Evolutionary conservation across 129 eudicot genomes (phyloP), one percentile per base, ranked within the genome.

Genomic region (Saussurea involucrata): DNA sequence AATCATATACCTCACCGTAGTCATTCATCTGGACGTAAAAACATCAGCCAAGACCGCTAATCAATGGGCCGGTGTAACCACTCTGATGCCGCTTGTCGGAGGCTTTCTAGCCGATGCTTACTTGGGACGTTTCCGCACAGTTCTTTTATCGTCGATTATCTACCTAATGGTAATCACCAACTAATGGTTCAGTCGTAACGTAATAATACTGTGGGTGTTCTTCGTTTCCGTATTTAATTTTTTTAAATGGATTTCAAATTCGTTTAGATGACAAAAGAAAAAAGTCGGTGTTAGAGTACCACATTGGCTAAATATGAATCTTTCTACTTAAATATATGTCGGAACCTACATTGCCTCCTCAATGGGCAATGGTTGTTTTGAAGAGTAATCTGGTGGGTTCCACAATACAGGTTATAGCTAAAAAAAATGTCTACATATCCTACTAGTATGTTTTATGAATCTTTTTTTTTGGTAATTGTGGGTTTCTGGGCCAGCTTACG

Each of bases 41-140:
- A 87, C 97, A 10, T 91, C 98, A 17, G 98, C 91, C 24, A 84
- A 85, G 76, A 86, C 80, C 28, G 97, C 89, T 29, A 91, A 89
- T 63, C 72, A 82, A 24, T 94, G 97, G 97, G 1, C 77, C 0
- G 98, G 98, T 13, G 97, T 89, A 5, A 89, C 97, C 69, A 87
- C 97, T 33, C 61, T 89, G 24, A 89, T 87, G 93, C 96, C 97
- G 6, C 84, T 94, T 8, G 75, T 91, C 29, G 97, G 98, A 63
- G 98, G 96, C n/a, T 83, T 91, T 69, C 12, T 94, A 7, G 98
- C 98, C 6, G 98, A 94, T 80, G 84, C 88, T 31, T 94, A 87
- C 77, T 36, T 89, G 24, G 98, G 97, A 3, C 95, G 97, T 53
- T 94, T 91, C 80, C 71, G 65, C 72, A 89, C 87, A 1, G 92